phyloP scores from a whole-genome alignment of 768 basidiomycete species.

The Favolaschia claudopus region DNA sequence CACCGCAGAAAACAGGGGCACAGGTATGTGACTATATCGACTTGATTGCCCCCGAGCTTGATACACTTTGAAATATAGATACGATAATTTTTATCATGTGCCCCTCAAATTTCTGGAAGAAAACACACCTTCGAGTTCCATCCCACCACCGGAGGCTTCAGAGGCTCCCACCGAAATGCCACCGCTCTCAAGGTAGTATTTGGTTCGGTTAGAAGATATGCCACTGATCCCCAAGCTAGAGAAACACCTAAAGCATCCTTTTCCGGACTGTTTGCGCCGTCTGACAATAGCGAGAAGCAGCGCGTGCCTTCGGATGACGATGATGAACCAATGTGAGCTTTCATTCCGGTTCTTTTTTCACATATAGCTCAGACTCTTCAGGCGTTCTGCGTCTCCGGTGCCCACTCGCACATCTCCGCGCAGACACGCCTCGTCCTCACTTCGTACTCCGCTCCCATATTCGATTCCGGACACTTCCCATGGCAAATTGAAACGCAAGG shows the following conservation, averaged over 20 bases:
- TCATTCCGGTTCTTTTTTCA: not conserved
- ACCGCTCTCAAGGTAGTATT: not conserved
- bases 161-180: not conserved
- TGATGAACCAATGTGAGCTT: not conserved
- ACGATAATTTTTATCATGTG: not conserved
- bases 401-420: not conserved
- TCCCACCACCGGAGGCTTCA: not conserved
- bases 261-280: not conserved
- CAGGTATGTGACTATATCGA: too few species aligned
- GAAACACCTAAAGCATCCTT: not conserved
- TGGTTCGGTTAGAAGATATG: not conserved
- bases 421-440: not conserved
- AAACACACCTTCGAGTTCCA: not conserved
- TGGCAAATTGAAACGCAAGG: slow-evolving; percentile 19
- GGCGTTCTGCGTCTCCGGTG: not conserved
- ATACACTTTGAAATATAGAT: too few species aligned
- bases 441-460: not conserved
- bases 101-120: not conserved
- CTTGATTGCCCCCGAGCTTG: too few species aligned
- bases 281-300: not conserved
- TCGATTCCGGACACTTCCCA: not conserved
- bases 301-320: not conserved
- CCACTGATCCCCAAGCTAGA: not conserved
- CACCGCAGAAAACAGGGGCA: slow-evolving; percentile 38
- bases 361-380: not conserved